A percentile compares a stretch with the other conserved stretches of the same genome.
Conservation (phyloP, 1,284 basidiomycete species). For the Moesziomyces parantarcticus region DNA sequence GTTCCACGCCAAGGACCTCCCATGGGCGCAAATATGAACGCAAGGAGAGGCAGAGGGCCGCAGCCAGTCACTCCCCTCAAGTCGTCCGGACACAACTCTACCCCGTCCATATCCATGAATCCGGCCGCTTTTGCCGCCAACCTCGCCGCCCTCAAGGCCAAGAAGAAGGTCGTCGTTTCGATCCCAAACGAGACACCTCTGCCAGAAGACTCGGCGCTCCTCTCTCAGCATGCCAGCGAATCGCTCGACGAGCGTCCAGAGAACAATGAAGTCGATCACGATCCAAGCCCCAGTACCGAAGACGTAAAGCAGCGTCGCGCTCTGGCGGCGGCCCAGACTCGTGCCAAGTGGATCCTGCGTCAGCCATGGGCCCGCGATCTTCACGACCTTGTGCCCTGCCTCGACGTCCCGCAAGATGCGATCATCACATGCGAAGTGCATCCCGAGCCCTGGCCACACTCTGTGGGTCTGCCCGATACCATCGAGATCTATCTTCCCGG, state of each 20-base stretch:
- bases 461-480: conserved; percentile 49
- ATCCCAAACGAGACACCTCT: conserved; percentile 36
- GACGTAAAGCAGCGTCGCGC: conserved; percentile 13
- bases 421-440: conserved; percentile 30
- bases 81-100: conserved; percentile 60
- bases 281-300: conserved; percentile 1
- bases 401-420: conserved; percentile 21
- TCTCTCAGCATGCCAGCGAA: conserved; percentile 14
- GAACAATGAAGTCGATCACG: background rate
- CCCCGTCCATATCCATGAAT: conserved; percentile 57
- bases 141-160: conserved; percentile 37
- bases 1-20: conserved; percentile 5
- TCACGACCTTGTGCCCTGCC: conserved; percentile 11
- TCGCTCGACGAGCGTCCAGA: background rate
- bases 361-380: conserved; percentile 12
- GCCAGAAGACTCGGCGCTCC: conserved; percentile 24
- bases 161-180: conserved; percentile 42
- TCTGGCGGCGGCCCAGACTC: conserved; percentile 20
- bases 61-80: conserved; percentile 55
- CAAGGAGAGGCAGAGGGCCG: conserved; percentile 26
- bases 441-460: conserved; percentile 44
- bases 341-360: conserved; percentile 29
- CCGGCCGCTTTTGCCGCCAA: conserved; percentile 53
- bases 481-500: conserved; percentile 65
- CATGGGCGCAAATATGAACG: conserved; percentile 15